Base-by-base conservation (phyloP, 2,329 filamentous ascomycete species). In the Claviceps lovelessii region DNA sequence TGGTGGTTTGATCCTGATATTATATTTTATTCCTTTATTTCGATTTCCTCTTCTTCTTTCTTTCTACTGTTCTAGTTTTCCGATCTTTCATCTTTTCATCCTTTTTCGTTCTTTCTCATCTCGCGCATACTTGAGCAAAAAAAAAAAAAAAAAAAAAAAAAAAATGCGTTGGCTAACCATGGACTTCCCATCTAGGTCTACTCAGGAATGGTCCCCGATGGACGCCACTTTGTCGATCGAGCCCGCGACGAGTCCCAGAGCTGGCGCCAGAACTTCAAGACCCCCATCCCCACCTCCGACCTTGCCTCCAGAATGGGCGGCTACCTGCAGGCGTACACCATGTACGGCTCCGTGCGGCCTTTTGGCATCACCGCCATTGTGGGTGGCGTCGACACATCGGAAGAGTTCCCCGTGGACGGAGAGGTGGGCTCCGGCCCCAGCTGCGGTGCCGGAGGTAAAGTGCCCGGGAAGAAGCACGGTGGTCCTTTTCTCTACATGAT, bases 401-500 rank as follows among this genome's bases (percentile, higher is more conserved):
- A 83, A 47, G 90, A 95, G 68, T 73, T 85, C 48, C 84, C 84
- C 51, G 90, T 97, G 49, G 91, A 96, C 68, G 91, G 89, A 59
- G 85, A 95, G 72, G 91, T 96, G 41, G 91, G 91, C 59, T 78
- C 72, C 44, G 91, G 91, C 28, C 91, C 91, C 51, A 75, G 75
- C 47, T 79, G 80, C 56, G 91, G 91, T 56, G 83, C 88, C 29
- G 91, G 91, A 59, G 91, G 91, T 66, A 95, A 93, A 74, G 79
- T 84, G 47, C 72, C 69, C 33, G 81, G 82, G 65, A 84, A 83
- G 65, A 84, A 83, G 65, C 83, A 90, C 68, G 93, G 93, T 62
- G 93, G 91, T 1, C 93, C 93, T 28, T 90, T 84, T 59, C 81
- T 98, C 58, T 98, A 96, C 79, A 98, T 98, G 93, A 91, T 98